Percentiles rank a stretch among this genome's conserved stretches.
These are phyloP conservation scores for Gracilaria gracilis DNA, from an alignment of 23 red algal genomes.

Conservation along the genomic window DNA sequence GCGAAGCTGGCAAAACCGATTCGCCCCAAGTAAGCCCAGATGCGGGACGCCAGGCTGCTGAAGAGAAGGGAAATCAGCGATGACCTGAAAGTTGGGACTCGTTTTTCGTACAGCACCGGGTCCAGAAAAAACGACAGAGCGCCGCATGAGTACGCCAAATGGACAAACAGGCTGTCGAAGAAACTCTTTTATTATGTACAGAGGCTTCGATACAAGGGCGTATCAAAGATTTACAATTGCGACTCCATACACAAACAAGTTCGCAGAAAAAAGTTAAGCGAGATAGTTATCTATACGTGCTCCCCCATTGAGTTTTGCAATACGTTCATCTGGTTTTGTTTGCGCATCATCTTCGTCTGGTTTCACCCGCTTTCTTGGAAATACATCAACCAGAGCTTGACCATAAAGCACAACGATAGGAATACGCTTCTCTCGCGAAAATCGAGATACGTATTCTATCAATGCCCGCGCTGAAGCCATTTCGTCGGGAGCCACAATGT, in stretches of 20 bases:
- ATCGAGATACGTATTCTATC: conserved; percentile 76
- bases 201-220: neutral
- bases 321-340: conserved; percentile 38
- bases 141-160: neutral
- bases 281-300: conserved; percentile 46
- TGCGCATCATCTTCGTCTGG: neutral
- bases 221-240: neutral
- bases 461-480: conserved; percentile 58
- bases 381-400: conserved; percentile 65
- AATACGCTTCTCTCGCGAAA: conserved; percentile 79
- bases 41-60: neutral
- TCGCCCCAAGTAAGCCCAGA: neutral
- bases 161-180: neutral
- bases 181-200: neutral
- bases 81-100: neutral
- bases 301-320: conserved; percentile 53
- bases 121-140: neutral
- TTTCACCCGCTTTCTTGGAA: conserved; percentile 33
- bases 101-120: neutral
- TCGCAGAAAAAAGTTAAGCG: conserved; percentile 4
- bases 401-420: conserved; percentile 84
- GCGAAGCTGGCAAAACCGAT: conserved; percentile 7
- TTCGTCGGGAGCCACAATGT: conserved; percentile 62
- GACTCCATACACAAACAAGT: neutral
- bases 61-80: neutral